A percentile compares a stretch with the other conserved stretches of the same genome.
phyloP scores from a whole-genome alignment of 2,329 filamentous ascomycete species.

The Hymenoscyphus repandus region DNA sequence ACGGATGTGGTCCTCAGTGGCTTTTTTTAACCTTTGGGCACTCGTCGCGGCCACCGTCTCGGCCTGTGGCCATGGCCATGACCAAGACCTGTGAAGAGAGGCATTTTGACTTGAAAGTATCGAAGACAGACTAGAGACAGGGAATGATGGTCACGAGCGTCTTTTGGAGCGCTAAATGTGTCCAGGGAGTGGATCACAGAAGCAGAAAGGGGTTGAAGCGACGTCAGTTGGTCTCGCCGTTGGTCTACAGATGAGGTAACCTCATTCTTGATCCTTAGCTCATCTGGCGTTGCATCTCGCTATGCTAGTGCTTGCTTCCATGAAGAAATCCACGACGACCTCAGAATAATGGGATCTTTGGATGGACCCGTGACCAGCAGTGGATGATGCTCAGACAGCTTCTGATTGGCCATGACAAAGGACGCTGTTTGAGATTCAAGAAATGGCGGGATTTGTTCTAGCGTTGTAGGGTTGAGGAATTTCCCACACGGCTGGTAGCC shows the following conservation, averaged over 20 bases:
- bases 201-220: neutral
- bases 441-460: no score
- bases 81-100: constrained; percentile 2
- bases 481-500: constrained; percentile 20
- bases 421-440: no score
- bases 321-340: no score
- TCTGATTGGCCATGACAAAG: no score
- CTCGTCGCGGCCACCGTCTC: neutral
- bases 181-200: constrained; percentile 11
- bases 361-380: no score
- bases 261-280: neutral
- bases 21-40: neutral
- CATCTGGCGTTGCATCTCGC: no score
- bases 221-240: constrained; percentile 4
- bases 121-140: constrained; percentile 2
- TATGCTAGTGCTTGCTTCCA: no score
- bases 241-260: neutral
- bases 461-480: no score
- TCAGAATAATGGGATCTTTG: no score
- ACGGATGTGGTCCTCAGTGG: no score
- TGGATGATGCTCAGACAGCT: no score
- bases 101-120: neutral
- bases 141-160: constrained; percentile 18
- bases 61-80: neutral
- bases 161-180: constrained; percentile 19